Evolutionary conservation across 305 asterid genomes (phyloP), one percentile per base, ranked within the genome.

Genomic region (Petunia hybrid): DNA sequence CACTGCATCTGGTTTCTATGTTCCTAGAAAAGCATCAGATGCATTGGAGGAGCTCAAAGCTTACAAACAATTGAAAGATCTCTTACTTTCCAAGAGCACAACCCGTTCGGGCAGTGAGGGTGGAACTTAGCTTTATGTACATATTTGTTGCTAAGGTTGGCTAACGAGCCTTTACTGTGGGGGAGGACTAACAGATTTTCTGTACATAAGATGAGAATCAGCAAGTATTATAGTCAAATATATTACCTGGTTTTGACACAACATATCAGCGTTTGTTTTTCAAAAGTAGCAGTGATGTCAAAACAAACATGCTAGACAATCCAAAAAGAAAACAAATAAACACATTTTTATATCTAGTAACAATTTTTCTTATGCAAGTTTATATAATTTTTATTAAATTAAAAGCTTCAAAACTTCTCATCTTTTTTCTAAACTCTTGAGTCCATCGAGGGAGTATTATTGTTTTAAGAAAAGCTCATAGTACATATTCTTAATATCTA

Each of bases 11-110:
- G 94, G 87, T 55, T 89, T 88, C 69, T 89, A 86, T 80, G 86
- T 83, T 82, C 92, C 97, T 76, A 89, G 97, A 3, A 93, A 91
- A 84, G 86, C 94, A 36, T 94, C 95, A 0, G 98, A 96, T 62
- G 99, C 98, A 78, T 80, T 96, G 16, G 98, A 94, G 92, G 99
- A 96, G 83, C 94, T 96, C 56, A 94, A 87, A 86, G 89, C 82
- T 46, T 96, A 92, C 88, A 85, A 82, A 84, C 88, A 91, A 53
- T 88, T 93, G 90, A 96, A 93, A 85, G 91, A 91, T 70, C 64
- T 92, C 10, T 85, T 96, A 13, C 95, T 96, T 68, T 89, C 98
- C 82, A 92, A 90, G 90, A 96, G 93, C 16, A 85, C 86, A 8
- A 82, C 91, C 80, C 87, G 69, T 71, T 42, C 75, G 78, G 76